phyloP scores from a whole-genome alignment of 164 flowering plant genomes.

The Annona squamosa region DNA sequence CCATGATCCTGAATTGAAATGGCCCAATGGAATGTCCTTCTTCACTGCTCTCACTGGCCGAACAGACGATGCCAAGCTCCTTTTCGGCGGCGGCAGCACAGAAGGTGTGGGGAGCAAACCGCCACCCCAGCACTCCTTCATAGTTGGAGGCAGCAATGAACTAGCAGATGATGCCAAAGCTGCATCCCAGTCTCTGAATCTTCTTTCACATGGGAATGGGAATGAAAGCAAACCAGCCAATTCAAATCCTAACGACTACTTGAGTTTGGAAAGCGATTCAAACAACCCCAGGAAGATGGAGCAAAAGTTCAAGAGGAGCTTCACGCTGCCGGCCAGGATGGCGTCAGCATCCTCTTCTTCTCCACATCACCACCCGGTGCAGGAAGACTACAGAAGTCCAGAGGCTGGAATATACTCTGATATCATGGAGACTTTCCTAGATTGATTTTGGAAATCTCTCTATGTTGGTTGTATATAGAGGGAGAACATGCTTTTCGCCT shows the following conservation, averaged over 20 bases:
- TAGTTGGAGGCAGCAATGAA: constrained; percentile 3
- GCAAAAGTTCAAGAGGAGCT: constrained; percentile 81
- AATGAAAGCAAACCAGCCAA: constrained; percentile 8
- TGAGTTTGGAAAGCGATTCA: constrained; percentile 69
- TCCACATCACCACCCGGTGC: constrained; percentile 34
- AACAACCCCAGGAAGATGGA: constrained; percentile 47
- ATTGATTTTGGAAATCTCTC: constrained; percentile 25
- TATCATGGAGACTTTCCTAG: constrained; percentile 82
- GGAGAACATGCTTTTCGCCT: background rate
- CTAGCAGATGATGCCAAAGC: constrained; percentile 6
- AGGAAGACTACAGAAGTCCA: constrained; percentile 27
- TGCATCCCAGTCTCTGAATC: background rate
- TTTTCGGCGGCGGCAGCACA: constrained; percentile 6
- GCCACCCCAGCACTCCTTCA: constrained; percentile 7
- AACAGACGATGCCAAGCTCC: constrained; percentile 19
- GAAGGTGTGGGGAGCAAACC: constrained; percentile 7
- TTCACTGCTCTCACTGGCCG: constrained; percentile 19
- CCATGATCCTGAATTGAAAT: constrained; percentile 77
- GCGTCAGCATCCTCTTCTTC: constrained; percentile 48
- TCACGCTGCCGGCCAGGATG: constrained; percentile 77
- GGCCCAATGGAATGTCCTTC: constrained; percentile 93
- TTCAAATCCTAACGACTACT: constrained; percentile 56
- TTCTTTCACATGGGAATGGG: constrained; percentile 4
- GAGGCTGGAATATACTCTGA: constrained; percentile 72
- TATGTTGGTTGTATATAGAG: constrained; percentile 3